These are phyloP conservation scores for Harringtonia aguacate DNA, from an alignment of 2,329 filamentous ascomycete genomes.

Conservation along the genomic window DNA sequence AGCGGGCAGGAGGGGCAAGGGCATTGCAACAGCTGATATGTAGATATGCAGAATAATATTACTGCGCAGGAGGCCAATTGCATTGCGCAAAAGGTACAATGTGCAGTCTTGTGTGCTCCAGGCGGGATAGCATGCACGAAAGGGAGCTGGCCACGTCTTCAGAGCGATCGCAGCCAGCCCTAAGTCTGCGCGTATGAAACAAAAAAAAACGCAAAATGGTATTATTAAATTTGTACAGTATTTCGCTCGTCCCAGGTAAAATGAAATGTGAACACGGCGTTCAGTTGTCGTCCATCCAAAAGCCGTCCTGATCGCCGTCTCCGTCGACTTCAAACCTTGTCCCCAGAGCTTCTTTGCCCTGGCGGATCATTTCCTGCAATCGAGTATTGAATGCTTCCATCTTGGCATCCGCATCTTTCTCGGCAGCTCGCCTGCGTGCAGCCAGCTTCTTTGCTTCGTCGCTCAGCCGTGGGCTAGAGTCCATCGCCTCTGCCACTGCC, in stretches of 20 bases:
- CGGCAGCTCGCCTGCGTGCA: slow-evolving; percentile 59
- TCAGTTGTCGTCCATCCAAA: slow-evolving; percentile 12
- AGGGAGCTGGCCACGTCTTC: too few species aligned
- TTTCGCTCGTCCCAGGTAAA: not conserved
- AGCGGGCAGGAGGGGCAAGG: too few species aligned
- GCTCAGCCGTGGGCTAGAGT: slow-evolving; percentile 40
- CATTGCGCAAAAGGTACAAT: too few species aligned
- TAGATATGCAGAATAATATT: too few species aligned
- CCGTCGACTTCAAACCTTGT: slow-evolving; percentile 55
- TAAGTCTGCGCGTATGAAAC: too few species aligned
- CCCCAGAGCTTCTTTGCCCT: slow-evolving; percentile 78
- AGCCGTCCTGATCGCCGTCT: slow-evolving; percentile 18
- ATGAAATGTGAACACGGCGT: not conserved
- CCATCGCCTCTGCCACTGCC: slow-evolving; percentile 8
- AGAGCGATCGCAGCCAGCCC: too few species aligned
- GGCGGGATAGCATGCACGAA: too few species aligned
- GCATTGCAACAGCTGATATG: too few species aligned
- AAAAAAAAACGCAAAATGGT: not conserved
- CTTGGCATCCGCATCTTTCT: slow-evolving; percentile 67
- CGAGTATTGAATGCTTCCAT: slow-evolving; percentile 71
- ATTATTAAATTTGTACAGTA: not conserved
- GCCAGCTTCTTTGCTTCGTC: slow-evolving; percentile 65
- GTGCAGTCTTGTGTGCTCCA: too few species aligned
- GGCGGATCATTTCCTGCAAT: slow-evolving; percentile 75
- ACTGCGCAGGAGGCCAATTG: too few species aligned